Conservation (phyloP, 164 flowering plant species). For the Umbilicus rupestris region DNA sequence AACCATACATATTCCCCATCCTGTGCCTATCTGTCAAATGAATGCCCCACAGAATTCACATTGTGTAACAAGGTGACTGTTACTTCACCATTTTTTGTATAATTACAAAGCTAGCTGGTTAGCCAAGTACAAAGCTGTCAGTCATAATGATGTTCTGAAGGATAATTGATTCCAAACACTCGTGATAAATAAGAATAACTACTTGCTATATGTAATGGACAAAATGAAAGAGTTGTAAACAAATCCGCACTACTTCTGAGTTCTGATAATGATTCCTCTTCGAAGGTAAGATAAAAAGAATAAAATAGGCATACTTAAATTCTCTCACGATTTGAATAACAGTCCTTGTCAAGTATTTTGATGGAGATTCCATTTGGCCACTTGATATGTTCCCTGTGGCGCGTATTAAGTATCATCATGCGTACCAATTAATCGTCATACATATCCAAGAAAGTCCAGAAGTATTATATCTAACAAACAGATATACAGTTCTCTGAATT, state of each 20-base stretch:
- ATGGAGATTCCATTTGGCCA: constrained; percentile 97
- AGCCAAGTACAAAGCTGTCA: background rate
- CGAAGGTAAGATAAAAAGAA: background rate
- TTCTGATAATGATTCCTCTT: background rate
- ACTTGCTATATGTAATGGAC: background rate
- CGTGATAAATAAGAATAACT: background rate
- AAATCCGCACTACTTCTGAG: background rate
- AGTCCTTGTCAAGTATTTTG: constrained; percentile 85
- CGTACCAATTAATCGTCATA: too few relatives aligned
- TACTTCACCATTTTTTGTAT: too few relatives aligned
- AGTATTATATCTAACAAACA: too few relatives aligned
- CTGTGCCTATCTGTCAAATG: background rate
- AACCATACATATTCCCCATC: background rate
- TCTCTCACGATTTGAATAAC: constrained; percentile 68
- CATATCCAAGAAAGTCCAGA: background rate
- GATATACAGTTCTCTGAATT: too few relatives aligned
- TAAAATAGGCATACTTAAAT: constrained; percentile 36
- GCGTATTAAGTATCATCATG: background rate
- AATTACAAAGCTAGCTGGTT: too few relatives aligned
- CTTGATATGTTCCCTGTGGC: constrained; percentile 78
- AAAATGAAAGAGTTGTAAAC: background rate
- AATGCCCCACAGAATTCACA: background rate
- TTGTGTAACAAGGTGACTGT: background rate
- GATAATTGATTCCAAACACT: background rate
- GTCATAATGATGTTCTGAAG: background rate